Conservation (phyloP, 192 early-diverging fungal species). For the Mortierella alpina region DNA sequence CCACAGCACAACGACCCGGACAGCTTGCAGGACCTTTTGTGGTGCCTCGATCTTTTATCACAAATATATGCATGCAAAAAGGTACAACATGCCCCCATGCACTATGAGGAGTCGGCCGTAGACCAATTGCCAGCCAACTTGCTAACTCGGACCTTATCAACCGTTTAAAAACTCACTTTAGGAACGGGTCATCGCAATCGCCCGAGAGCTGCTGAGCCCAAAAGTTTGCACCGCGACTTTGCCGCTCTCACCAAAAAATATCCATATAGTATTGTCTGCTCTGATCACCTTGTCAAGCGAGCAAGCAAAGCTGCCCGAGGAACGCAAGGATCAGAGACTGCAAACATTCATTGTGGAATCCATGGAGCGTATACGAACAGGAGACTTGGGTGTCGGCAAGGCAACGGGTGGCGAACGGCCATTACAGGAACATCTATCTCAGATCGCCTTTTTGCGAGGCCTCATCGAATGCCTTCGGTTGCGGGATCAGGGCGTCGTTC, state of each 20-base stretch:
- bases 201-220: constrained; percentile 9
- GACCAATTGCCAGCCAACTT: background rate
- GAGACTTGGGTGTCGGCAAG: constrained; percentile 32
- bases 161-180: background rate
- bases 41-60: constrained; percentile 42
- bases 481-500: constrained; percentile 8
- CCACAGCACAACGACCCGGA: constrained; percentile 39
- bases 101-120: background rate
- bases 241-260: constrained; percentile 32
- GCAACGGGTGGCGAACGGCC: background rate
- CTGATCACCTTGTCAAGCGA: constrained; percentile 15
- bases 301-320: constrained; percentile 13
- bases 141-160: background rate
- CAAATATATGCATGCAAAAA: constrained; percentile 41
- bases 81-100: constrained; percentile 3
- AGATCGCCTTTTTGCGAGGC: constrained; percentile 29
- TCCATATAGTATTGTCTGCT: constrained; percentile 17
- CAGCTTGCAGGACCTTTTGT: constrained; percentile 34
- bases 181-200: constrained; percentile 24
- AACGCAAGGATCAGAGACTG: constrained; percentile 17
- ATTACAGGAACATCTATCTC: constrained; percentile 8
- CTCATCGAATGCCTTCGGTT: constrained; percentile 33
- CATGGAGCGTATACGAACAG: constrained; percentile 24
- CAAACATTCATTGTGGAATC: background rate
- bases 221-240: constrained; percentile 11